Base-by-base conservation (phyloP, 805 yeast genomes). In the Kodamaea nitidulidarum region DNA sequence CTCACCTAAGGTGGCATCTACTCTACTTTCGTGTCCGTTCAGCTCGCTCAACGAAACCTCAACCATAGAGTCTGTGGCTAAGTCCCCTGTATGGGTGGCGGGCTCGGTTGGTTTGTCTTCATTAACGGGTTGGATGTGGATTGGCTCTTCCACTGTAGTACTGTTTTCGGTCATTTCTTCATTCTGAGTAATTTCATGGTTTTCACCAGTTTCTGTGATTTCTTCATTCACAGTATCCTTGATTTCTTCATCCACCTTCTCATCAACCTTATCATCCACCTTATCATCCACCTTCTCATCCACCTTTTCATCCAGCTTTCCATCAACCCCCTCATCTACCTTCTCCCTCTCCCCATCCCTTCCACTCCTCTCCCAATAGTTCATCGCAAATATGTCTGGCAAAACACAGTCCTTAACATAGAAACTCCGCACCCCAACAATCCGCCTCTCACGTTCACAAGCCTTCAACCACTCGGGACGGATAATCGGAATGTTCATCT, bases 381-480 rank as follows among this genome's bases (percentile, higher is more conserved):
- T 61, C 49, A 58, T 63, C 11, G 71, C 67, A 32, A 65, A 55
- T 5, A 68, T 63, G 43, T 67, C 72, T 2, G 72, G 73, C 45
- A 68, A 64, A 3, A 60, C 69, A 46, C 73, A 67, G 40, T 68
- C 74, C 58, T 80, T 83, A 24, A 84, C 67, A 55, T 86, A 86
- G 50, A 84, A 87, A 49, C 87, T 88, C 53, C 95, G 75, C 11
- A 93, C 98, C 18, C 98, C 96, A 31, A 90, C 95, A 40, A 93
- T 81, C 54, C 96, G 68, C 50, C 93, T 78, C 55, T 90, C 97
- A 31, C 73, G 60, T 51, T 86, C 95, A 66, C 98, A 93, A 0
- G 97, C 96, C 60, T 84, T 83, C 41, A 93, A 68, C 98, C 98
- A 93, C 58, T 93, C 97, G 0, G 98, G 98, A 59, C 95, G 76